These are phyloP conservation scores for Nadsonia commutata DNA, from an alignment of 1,139 yeast species.

Conservation along the genomic window DNA sequence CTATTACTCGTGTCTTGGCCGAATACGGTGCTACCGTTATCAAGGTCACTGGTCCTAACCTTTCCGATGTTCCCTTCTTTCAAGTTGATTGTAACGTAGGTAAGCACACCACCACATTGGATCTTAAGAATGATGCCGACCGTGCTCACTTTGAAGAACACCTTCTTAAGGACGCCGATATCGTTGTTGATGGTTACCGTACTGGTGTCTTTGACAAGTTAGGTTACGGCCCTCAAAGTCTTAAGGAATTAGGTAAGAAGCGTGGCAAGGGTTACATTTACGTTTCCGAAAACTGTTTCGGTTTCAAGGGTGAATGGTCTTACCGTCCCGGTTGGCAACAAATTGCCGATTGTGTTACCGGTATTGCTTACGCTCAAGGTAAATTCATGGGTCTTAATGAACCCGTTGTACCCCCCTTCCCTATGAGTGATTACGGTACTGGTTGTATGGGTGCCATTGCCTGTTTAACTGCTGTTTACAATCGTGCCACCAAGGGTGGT, in stretches of 20 bases:
- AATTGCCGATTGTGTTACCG: constrained; percentile 25
- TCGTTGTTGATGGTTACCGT: constrained; percentile 23
- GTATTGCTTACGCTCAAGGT: constrained; percentile 26
- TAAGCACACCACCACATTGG: constrained; percentile 21
- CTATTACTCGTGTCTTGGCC: constrained; percentile 22
- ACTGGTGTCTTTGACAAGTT: constrained; percentile 21
- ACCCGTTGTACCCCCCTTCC: constrained; percentile 26
- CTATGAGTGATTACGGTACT: constrained; percentile 26
- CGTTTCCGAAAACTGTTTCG: constrained; percentile 25
- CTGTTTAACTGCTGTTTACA: constrained; percentile 19
- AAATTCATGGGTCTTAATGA: constrained; percentile 20
- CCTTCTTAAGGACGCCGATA: constrained; percentile 21
- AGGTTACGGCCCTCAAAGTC: constrained; percentile 20
- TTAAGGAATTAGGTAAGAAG: constrained; percentile 17
- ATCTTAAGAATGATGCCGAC: constrained; percentile 19
- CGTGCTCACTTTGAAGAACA: constrained; percentile 17
- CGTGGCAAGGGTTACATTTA: constrained; percentile 24
- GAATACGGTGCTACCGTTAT: constrained; percentile 25
- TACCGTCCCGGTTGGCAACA: constrained; percentile 27
- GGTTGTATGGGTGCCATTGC: constrained; percentile 26
- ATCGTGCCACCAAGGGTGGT: constrained; percentile 21
- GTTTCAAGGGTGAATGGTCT: constrained; percentile 23
- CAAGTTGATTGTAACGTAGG: constrained; percentile 25
- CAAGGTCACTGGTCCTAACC: constrained; percentile 20
- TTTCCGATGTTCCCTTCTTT: constrained; percentile 25